Evolutionary conservation across 1,284 basidiomycete genomes (phyloP).

Genomic region (Butyriboletus appendiculatus): DNA sequence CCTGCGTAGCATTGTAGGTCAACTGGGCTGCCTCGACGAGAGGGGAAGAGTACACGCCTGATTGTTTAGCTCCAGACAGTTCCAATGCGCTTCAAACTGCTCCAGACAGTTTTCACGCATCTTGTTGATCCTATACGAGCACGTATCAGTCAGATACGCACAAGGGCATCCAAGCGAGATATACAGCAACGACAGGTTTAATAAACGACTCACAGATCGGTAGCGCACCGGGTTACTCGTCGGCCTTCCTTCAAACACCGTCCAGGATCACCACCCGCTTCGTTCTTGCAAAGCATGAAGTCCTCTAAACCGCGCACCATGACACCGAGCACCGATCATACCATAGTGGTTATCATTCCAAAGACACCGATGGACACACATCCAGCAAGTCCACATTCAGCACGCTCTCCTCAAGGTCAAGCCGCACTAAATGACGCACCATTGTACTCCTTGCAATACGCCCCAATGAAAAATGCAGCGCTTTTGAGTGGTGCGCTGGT

Average conservation of each 20-base stretch:
- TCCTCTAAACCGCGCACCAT: conserved; percentile 66
- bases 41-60: conserved; percentile 57
- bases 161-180: not conserved
- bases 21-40: not conserved
- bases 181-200: not conserved
- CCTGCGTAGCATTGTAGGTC: conserved; percentile 39
- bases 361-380: not conserved
- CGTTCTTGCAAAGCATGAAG: conserved; percentile 99
- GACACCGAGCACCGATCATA: not conserved
- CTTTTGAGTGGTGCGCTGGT: conserved; percentile 96
- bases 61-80: conserved; percentile 94
- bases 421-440: conserved; percentile 54
- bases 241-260: conserved; percentile 97
- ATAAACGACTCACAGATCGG: conserved; percentile 76
- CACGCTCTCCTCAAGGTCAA: not conserved
- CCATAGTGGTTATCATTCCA: not conserved
- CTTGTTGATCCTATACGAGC: conserved; percentile 76
- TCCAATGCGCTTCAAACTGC: conserved; percentile 93
- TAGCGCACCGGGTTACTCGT: conserved; percentile 94
- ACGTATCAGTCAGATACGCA: not conserved
- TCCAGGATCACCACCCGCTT: conserved; percentile 80
- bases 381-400: conserved; percentile 1
- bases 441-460: conserved; percentile 95
- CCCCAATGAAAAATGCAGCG: conserved; percentile 96
- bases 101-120: conserved; percentile 90